Conservation (phyloP, 2,329 filamentous ascomycete species). For the Clonostachys chloroleuca region DNA sequence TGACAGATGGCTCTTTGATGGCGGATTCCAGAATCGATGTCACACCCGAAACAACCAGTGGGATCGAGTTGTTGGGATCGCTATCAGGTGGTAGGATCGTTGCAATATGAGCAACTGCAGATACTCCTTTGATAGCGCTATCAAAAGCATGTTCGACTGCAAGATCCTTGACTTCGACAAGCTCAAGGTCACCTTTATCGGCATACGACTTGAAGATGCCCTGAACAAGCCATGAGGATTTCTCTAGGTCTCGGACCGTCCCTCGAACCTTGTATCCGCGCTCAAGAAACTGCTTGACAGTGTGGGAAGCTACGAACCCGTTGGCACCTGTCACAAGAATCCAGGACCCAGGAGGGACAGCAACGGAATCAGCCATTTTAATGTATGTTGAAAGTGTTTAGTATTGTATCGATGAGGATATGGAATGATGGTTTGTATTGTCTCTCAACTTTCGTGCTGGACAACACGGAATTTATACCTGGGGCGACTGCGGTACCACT, state of each 20-base stretch:
- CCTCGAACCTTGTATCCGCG: constrained; percentile 34
- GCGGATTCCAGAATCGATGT: constrained; percentile 33
- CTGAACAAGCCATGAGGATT: constrained; percentile 24
- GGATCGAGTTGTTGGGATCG: constrained; percentile 32
- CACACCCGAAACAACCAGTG: constrained; percentile 15
- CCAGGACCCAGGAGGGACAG: constrained; percentile 15
- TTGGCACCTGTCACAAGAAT: constrained; percentile 39
- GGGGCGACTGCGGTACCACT: no score
- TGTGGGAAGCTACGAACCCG: constrained; percentile 35
- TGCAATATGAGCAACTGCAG: constrained; percentile 30
- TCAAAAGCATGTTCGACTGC: constrained; percentile 27
- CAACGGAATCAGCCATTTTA: no score
- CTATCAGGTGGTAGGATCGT: constrained; percentile 21
- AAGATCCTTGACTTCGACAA: constrained; percentile 28
- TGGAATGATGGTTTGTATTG: no score
- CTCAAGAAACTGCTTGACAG: constrained; percentile 27
- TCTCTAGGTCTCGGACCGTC: constrained; percentile 24
- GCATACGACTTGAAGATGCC: constrained; percentile 4
- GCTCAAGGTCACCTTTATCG: constrained; percentile 7
- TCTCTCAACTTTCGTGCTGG: no score
- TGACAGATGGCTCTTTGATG: constrained; percentile 28
- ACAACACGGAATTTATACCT: no score
- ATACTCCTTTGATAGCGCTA: constrained; percentile 15
- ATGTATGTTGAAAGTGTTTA: no score
- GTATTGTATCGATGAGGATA: no score